Conservation (phyloP, 1,284 basidiomycete species). For the Pyrrhoderma noxium region DNA sequence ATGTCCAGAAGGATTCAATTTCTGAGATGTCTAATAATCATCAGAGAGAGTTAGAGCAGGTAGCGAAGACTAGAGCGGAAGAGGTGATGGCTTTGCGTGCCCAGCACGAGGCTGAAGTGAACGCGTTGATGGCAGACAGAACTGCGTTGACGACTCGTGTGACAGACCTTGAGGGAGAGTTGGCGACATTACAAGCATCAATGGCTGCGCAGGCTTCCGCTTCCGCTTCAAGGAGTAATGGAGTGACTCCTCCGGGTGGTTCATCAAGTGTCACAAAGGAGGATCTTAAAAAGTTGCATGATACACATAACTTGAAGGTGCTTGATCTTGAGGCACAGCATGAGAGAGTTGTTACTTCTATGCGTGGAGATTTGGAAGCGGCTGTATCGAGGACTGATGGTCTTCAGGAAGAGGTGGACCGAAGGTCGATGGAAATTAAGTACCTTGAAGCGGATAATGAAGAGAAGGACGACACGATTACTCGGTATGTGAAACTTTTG, state of each 20-base stretch:
- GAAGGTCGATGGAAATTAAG: constrained; percentile 72
- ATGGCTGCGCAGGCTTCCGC: constrained; percentile 39
- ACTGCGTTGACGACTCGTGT: constrained; percentile 51
- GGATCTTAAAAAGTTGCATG: constrained; percentile 65
- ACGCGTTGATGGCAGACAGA: constrained; percentile 47
- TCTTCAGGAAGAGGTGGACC: constrained; percentile 50
- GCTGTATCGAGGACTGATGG: constrained; percentile 47
- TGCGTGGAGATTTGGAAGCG: constrained; percentile 58
- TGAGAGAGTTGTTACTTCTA: constrained; percentile 48
- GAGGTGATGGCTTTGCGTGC: constrained; percentile 57
- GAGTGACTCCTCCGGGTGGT: constrained; percentile 33
- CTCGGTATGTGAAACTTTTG: constrained; percentile 64
- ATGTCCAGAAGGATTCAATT: constrained; percentile 62
- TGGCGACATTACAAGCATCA: constrained; percentile 54
- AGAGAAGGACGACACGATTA: constrained; percentile 64
- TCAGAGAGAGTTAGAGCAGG: constrained; percentile 60
- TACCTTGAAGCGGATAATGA: constrained; percentile 73
- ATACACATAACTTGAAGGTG: constrained; percentile 76
- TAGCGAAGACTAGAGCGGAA: constrained; percentile 57
- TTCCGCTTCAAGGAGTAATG: constrained; percentile 47
- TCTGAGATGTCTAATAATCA: constrained; percentile 63
- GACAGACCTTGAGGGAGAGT: constrained; percentile 68
- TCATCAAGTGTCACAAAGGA: constrained; percentile 57
- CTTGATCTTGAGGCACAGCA: constrained; percentile 70
- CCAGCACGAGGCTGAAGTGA: constrained; percentile 52